A percentile compares a stretch with the other conserved stretches of the same genome.
These are phyloP conservation scores for Debaryomycetaceae sp. DNA, from an alignment of 1,139 yeast species.

Conservation along the genomic window DNA sequence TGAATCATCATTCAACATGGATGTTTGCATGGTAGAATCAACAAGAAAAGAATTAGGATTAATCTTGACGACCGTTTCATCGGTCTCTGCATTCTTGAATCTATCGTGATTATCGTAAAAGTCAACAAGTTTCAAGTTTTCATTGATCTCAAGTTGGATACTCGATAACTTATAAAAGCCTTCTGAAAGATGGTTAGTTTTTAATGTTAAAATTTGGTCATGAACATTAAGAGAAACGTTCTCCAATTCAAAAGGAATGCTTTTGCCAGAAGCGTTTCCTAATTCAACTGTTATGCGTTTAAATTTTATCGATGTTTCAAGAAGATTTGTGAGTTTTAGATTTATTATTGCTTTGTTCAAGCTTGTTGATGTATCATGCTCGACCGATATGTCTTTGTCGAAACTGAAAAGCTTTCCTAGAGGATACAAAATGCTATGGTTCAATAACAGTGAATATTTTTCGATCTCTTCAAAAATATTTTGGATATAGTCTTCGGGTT, in stretches of 20 bases:
- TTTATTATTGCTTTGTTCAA: slow-evolving; percentile 22
- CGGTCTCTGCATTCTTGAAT: slow-evolving; percentile 3
- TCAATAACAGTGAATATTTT: slow-evolving; percentile 15
- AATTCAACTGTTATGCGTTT: slow-evolving; percentile 18
- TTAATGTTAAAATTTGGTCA: slow-evolving; percentile 14
- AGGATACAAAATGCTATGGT: slow-evolving; percentile 20
- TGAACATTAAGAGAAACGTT: slow-evolving; percentile 8
- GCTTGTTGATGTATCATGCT: slow-evolving; percentile 15
- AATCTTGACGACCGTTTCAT: slow-evolving; percentile 9
- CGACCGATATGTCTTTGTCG: slow-evolving; percentile 22
- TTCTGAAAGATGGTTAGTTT: slow-evolving; percentile 18
- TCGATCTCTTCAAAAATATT: slow-evolving; percentile 20
- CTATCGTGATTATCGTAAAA: neutral
- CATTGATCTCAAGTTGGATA: slow-evolving; percentile 17
- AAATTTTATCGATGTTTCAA: slow-evolving; percentile 23
- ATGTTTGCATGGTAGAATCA: slow-evolving; percentile 1
- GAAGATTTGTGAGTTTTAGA: slow-evolving; percentile 21
- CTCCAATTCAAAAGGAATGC: slow-evolving; percentile 8
- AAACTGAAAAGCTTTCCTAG: slow-evolving; percentile 29
- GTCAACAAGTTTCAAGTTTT: slow-evolving; percentile 15
- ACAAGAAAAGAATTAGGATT: slow-evolving; percentile 1
- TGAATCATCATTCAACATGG: slow-evolving; percentile 5
- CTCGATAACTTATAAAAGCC: slow-evolving; percentile 25
- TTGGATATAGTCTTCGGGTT: slow-evolving; percentile 17
- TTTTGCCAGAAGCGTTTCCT: slow-evolving; percentile 6